Conservation (phyloP, 2,329 filamentous ascomycete species). For the Purpureocillium lavendulum region DNA sequence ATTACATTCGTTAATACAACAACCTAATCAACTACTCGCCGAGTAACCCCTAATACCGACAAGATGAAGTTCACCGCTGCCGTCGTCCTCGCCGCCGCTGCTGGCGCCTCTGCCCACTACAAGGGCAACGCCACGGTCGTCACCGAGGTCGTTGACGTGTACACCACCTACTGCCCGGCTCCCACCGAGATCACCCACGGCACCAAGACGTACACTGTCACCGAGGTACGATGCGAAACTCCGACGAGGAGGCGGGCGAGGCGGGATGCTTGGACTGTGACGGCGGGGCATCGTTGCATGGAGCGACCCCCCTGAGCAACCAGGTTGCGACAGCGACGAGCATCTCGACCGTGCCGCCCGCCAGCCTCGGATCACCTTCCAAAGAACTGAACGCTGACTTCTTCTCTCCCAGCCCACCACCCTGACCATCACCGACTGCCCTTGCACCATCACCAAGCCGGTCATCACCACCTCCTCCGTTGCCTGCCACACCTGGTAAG, state of each 20-base stretch:
- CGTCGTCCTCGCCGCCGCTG: constrained; percentile 42
- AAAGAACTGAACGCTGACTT: too few relatives aligned
- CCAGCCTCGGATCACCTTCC: too few relatives aligned
- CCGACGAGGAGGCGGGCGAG: too few relatives aligned
- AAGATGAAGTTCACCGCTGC: constrained; percentile 58
- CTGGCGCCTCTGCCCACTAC: constrained; percentile 35
- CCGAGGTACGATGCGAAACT: constrained; percentile 36
- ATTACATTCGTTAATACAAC: constrained; percentile 44
- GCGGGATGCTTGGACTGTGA: too few relatives aligned
- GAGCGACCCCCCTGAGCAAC: too few relatives aligned
- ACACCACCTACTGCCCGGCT: constrained; percentile 65
- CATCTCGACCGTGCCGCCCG: too few relatives aligned
- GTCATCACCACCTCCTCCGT: constrained; percentile 43
- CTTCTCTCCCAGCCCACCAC: constrained; percentile 44
- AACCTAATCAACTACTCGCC: constrained; percentile 16
- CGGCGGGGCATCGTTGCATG: too few relatives aligned
- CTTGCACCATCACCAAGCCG: constrained; percentile 58
- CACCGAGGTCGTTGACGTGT: constrained; percentile 58
- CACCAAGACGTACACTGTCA: constrained; percentile 61
- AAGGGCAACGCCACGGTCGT: constrained; percentile 42
- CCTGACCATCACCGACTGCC: constrained; percentile 64
- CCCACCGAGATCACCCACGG: constrained; percentile 57
- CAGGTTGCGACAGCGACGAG: too few relatives aligned
- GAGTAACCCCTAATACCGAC: constrained; percentile 38
- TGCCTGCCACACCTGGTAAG: constrained; percentile 46